Evolutionary conservation across 192 early-diverging fungal genomes (phyloP).

Genomic region (Lobosporangium transversale): DNA sequence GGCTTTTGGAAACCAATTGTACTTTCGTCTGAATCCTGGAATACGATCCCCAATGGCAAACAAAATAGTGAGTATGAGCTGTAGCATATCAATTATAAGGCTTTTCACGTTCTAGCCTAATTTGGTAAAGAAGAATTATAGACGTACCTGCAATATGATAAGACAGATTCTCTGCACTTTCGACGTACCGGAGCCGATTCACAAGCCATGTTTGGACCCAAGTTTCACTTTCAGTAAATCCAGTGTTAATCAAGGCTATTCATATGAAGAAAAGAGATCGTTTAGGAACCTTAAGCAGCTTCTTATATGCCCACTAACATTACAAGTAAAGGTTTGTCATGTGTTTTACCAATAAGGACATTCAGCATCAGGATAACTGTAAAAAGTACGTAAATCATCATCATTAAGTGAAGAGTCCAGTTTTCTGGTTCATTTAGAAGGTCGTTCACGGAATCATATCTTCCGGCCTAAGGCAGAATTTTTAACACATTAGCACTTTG

Average conservation of each 20-base stretch:
- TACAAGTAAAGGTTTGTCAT: no score
- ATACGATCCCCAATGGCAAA: background rate
- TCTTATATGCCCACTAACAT: no score
- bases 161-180: conserved; percentile 24
- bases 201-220: conserved; percentile 25
- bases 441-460: conserved; percentile 6
- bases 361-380: conserved; percentile 25
- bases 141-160: conserved; percentile 14
- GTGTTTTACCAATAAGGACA: conserved; percentile 22
- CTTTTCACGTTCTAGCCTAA: background rate
- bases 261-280: background rate
- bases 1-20: conserved; percentile 12
- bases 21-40: conserved; percentile 3
- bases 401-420: conserved; percentile 13
- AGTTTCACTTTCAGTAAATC: conserved; percentile 14
- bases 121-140: background rate
- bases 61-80: background rate
- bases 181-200: conserved; percentile 16
- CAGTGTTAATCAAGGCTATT: conserved; percentile 28
- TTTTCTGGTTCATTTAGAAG: background rate
- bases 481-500: no score
- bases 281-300: no score
- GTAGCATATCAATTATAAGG: background rate
- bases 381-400: conserved; percentile 19
- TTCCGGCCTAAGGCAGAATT: conserved; percentile 5